phyloP scores from a whole-genome alignment of 371 early-diverging fungal species.

The Dichotomocladium elegans region DNA sequence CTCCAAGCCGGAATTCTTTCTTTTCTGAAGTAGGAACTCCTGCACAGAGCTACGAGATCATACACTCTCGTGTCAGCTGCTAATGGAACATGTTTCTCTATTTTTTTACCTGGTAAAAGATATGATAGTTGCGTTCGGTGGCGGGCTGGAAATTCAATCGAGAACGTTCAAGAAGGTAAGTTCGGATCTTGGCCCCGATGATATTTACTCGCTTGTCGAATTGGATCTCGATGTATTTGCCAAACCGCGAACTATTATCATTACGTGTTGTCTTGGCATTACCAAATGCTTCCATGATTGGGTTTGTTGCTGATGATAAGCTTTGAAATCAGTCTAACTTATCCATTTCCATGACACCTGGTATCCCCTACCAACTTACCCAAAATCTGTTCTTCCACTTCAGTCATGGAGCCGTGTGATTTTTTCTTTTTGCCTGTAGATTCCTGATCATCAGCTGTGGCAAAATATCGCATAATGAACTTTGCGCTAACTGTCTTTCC shows the following conservation, averaged over 20 bases:
- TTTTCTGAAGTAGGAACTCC: conserved; percentile 76
- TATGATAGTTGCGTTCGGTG: conserved; percentile 95
- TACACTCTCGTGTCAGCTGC: too few relatives aligned
- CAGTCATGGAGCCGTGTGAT: conserved; percentile 58
- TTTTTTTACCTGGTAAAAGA: conserved; percentile 83
- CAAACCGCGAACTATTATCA: conserved; percentile 96
- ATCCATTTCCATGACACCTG: neutral
- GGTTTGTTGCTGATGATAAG: conserved; percentile 75
- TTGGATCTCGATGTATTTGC: conserved; percentile 93
- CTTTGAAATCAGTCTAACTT: neutral
- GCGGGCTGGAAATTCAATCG: conserved; percentile 88
- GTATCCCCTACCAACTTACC: conserved; percentile 20
- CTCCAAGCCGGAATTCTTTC: conserved; percentile 65
- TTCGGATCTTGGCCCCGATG: conserved; percentile 89
- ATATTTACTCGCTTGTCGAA: conserved; percentile 73
- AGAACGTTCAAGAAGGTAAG: conserved; percentile 94
- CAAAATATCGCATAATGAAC: conserved; percentile 97
- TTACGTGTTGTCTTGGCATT: conserved; percentile 98
- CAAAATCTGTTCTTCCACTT: conserved; percentile 79
- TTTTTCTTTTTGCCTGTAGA: conserved; percentile 31
- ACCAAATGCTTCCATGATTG: conserved; percentile 98
- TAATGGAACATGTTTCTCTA: too few relatives aligned
- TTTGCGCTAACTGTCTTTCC: conserved; percentile 97
- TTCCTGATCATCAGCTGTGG: conserved; percentile 79
- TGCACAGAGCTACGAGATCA: conserved; percentile 77